Evolutionary conservation across 306 rosid genomes (phyloP).

Genomic region (Pachyrhizus erosus): DNA sequence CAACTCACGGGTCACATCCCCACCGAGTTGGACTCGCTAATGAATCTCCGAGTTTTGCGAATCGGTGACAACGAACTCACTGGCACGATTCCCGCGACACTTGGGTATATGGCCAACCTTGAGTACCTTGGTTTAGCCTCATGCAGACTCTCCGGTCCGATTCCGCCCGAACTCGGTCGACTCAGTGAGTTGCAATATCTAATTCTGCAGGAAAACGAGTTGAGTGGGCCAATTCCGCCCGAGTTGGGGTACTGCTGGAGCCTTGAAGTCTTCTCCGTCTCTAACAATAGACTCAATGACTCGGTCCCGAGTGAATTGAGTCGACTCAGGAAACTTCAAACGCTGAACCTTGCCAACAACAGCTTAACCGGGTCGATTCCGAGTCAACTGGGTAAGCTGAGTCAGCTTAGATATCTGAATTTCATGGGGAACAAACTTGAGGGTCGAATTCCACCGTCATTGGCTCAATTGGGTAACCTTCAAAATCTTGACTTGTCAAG

Average conservation of each 20-base stretch:
- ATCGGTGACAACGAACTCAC: constrained; percentile 77
- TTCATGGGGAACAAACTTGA: constrained; percentile 64
- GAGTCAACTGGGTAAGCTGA: constrained; percentile 66
- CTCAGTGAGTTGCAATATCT: constrained; percentile 58
- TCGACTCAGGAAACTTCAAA: constrained; percentile 59
- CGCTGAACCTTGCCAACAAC: constrained; percentile 70
- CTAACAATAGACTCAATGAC: constrained; percentile 62
- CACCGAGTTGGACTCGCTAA: constrained; percentile 56
- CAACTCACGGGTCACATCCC: constrained; percentile 71
- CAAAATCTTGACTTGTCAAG: constrained; percentile 73
- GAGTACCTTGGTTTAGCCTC: constrained; percentile 71
- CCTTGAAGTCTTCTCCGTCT: constrained; percentile 58
- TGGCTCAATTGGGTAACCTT: constrained; percentile 70
- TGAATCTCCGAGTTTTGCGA: constrained; percentile 67
- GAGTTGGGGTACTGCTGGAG: constrained; percentile 80
- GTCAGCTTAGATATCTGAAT: constrained; percentile 65
- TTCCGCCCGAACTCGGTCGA: constrained; percentile 67
- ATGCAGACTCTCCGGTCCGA: constrained; percentile 67
- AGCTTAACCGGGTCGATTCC: constrained; percentile 73
- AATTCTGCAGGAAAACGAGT: constrained; percentile 61
- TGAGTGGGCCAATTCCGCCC: constrained; percentile 68
- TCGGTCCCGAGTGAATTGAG: constrained; percentile 70
- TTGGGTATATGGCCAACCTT: constrained; percentile 62
- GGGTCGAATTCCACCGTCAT: constrained; percentile 67
- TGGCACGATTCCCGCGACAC: constrained; percentile 68